Evolutionary conservation across 1,284 basidiomycete genomes (phyloP), one percentile per base, ranked within the genome.

Genomic region (Lignosus rhinocerotis): DNA sequence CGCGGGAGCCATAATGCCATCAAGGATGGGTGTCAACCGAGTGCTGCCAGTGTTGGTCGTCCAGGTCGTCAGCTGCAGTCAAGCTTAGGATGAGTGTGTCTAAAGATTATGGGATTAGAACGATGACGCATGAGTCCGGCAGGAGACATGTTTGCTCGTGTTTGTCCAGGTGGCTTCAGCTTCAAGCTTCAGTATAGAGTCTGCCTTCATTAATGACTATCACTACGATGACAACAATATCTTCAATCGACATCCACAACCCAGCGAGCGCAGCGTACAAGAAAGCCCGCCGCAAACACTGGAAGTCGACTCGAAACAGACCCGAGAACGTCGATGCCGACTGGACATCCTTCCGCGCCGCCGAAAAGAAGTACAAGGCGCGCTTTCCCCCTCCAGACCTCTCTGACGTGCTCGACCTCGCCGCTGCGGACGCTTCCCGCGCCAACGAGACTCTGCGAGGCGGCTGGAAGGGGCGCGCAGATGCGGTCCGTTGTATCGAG

Each of bases 341-440:
- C 51, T 90, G 88, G 86, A 84, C 90, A 0, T 79, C 86, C 0
- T 93, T 93, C 69, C 79, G 91, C 66, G 79, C 79, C 0, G 84
- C 85, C 36, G 91, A 93, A 72, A 93, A 93, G 72, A 81, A 77
- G 51, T 93, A 82, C 78, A 93, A 91, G 72, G 78, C 87, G 0
- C 80, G 81, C 38, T 92, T 89, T 67, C 89, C 90, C 11, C 88
- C 87, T 2, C 89, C 87, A 2, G 85, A 90, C 74, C 78, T 93
- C 6, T 80, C 79, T 11, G 70, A 75, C 49, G 87, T 89, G 6
- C 77, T 93, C 3, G 90, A 93, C 72, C 74, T 90, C 34, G 81
- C 82, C 9, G 69, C 73, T 6, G 64, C 80, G n/a, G 78, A 83
- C 66, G 64, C 70, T 0, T 41, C 62, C 9, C 70, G 82, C 53